Evolutionary conservation across 2,329 filamentous ascomycete genomes (phyloP), one percentile per base, ranked within the genome.

Genomic region (Phyllosticta citrichinensis): DNA sequence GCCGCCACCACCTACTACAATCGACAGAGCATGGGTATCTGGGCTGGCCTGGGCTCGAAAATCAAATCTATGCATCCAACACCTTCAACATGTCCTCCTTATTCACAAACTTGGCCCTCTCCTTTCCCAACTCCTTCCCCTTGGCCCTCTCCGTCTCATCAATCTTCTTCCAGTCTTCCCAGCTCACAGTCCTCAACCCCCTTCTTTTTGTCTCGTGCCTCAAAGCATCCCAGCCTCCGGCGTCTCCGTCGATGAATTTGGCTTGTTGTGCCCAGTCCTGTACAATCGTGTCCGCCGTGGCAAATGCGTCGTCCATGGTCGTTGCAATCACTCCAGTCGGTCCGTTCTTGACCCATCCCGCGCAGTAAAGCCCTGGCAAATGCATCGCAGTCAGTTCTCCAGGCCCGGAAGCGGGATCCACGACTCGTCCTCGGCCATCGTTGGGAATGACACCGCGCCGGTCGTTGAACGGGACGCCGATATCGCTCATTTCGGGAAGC

Each of bases 251-350:
- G 53, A 84, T 67, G 60, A 86, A 83, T 0, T 72, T 74, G 10
- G 72, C 73, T 5, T 72, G 67, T 0, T 71, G 69, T 56, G 76
- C 69, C 87, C 91, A 93, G 70, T 99, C 94, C n/a, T 82, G 76
- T 0, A 83, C 83, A 64, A 99, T 88, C 2, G 87, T 85, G 70
- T 97, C 92, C 1, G 86, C 94, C 0, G 91, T 96, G 9, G 83
- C 82, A 68, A 97, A 99, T 0, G 94, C 93, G 72, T 99, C 94
- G 63, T 88, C 84, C 91, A 99, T 96, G 0, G 94, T 99, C 30
- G 87, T 91, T 1, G 93, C 93, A 71, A 99, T 99, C 3, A 97
- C 92, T 2, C 94, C 94, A 0, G 91, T 97, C 0, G 94, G 93
- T 0, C 94, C 94, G 40, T 88, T 84, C 77, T 97, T 97, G 10